Evolutionary conservation across 2,329 filamentous ascomycete genomes (phyloP).

Genomic region (Neophaeococcomyces aloes): DNA sequence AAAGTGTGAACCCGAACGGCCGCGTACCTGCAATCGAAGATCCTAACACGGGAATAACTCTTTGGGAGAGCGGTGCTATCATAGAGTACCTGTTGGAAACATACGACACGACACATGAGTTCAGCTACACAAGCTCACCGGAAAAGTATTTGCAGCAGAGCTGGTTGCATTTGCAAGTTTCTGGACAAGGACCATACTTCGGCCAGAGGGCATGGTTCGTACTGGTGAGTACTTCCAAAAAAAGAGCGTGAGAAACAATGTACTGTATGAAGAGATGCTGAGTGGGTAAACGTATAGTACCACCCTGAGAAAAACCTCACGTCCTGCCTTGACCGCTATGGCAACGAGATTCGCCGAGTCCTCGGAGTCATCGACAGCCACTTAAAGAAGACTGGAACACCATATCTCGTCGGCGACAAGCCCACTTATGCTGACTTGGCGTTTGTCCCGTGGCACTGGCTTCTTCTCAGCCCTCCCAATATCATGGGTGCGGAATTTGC

Average conservation of each 20-base stretch:
- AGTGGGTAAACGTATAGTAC: no score
- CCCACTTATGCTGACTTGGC: slow-evolving; percentile 32
- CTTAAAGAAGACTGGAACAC: slow-evolving; percentile 23
- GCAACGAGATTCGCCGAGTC: slow-evolving; percentile 38
- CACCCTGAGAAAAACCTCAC: slow-evolving; percentile 36
- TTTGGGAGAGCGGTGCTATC: slow-evolving; percentile 23
- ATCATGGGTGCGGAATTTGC: no score
- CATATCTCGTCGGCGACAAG: slow-evolving; percentile 37
- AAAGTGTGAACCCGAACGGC: no score
- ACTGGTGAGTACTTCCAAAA: no score
- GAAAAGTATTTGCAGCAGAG: slow-evolving; percentile 31
- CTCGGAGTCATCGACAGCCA: slow-evolving; percentile 36
- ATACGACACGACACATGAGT: slow-evolving; percentile 35
- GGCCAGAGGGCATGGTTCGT: slow-evolving; percentile 34
- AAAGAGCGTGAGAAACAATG: no score
- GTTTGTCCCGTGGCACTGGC: slow-evolving; percentile 25
- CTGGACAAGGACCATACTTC: slow-evolving; percentile 23
- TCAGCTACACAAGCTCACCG: slow-evolving; percentile 29
- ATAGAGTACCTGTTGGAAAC: slow-evolving; percentile 26
- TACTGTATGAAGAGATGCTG: no score
- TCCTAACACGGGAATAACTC: slow-evolving; percentile 35
- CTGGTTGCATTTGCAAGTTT: slow-evolving; percentile 36
- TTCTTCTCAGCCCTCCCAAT: no score
- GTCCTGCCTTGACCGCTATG: slow-evolving; percentile 38
- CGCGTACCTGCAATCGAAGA: slow-evolving; percentile 35